These are phyloP conservation scores for Ogataea minuta DNA, from an alignment of 805 yeast genomes.

Conservation along the genomic window DNA sequence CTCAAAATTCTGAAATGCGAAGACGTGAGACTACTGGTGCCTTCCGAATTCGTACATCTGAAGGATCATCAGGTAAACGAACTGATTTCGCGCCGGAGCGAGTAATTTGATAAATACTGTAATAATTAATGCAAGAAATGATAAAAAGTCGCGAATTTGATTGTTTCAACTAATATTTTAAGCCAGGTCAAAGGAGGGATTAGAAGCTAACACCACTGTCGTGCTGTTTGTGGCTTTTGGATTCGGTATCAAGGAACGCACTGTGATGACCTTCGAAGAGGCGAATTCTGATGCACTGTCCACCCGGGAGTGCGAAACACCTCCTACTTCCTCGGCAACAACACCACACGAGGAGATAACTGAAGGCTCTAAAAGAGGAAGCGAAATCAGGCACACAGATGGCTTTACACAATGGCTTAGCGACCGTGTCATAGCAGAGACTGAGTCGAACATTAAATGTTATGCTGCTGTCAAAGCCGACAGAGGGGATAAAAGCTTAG, in stretches of 20 bases:
- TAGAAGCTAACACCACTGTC: too few species aligned
- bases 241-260: too few species aligned
- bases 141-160: neutral
- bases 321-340: constrained; percentile 7
- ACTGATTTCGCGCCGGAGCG: constrained; percentile 10
- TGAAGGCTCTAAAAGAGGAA: too few species aligned
- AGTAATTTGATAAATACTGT: too few species aligned
- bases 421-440: too few species aligned
- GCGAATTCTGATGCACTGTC: neutral
- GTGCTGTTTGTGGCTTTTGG: too few species aligned
- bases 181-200: neutral
- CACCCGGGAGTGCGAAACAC: constrained; percentile 3
- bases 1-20: constrained; percentile 13
- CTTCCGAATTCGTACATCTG: constrained; percentile 3
- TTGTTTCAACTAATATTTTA: neutral
- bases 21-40: neutral
- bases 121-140: neutral
- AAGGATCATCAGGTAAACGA: constrained; percentile 17
- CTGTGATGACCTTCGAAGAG: neutral
- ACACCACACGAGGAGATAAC: neutral
- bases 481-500: too few species aligned
- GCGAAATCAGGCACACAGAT: too few species aligned
- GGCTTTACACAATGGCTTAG: too few species aligned
- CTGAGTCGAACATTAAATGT: too few species aligned
- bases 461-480: too few species aligned